phyloP scores from a whole-genome alignment of 257 asterid species.

The Coffea eugenioides region DNA sequence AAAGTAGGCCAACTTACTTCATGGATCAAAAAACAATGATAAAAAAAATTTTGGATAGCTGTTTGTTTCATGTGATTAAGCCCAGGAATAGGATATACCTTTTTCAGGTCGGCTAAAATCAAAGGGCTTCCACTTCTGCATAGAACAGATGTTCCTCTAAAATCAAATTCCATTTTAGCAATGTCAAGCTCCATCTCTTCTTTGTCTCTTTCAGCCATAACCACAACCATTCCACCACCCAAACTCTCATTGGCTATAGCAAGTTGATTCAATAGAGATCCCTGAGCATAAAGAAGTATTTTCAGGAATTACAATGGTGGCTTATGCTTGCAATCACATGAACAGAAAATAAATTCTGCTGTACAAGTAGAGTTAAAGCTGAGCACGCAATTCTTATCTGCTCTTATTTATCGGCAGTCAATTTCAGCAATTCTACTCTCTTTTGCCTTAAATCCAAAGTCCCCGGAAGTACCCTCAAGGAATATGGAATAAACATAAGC shows the following conservation, averaged over 20 bases:
- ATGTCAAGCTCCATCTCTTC: slow-evolving; percentile 97
- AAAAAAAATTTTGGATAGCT: background rate
- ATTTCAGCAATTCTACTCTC: background rate
- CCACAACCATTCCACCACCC: slow-evolving; percentile 88
- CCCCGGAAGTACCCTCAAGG: background rate
- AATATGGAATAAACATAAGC: background rate
- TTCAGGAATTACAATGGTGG: background rate
- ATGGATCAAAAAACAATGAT: background rate
- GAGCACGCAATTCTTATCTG: background rate
- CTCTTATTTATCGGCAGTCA: background rate
- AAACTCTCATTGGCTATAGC: slow-evolving; percentile 90
- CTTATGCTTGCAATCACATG: background rate
- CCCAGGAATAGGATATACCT: slow-evolving; percentile 32
- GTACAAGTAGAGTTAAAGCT: background rate
- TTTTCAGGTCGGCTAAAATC: slow-evolving; percentile 82
- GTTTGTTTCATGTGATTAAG: background rate
- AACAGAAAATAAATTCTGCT: background rate
- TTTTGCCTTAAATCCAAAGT: background rate
- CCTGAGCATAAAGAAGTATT: slow-evolving; percentile 37
- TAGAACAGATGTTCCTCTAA: slow-evolving; percentile 86
- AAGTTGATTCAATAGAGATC: slow-evolving; percentile 81
- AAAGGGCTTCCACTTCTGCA: slow-evolving; percentile 93
- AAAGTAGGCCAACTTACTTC: background rate
- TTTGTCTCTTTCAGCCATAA: slow-evolving; percentile 94
- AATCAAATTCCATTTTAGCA: slow-evolving; percentile 86